Base-by-base conservation (phyloP, 805 yeast genomes). In the Millerozyma acaciae region DNA sequence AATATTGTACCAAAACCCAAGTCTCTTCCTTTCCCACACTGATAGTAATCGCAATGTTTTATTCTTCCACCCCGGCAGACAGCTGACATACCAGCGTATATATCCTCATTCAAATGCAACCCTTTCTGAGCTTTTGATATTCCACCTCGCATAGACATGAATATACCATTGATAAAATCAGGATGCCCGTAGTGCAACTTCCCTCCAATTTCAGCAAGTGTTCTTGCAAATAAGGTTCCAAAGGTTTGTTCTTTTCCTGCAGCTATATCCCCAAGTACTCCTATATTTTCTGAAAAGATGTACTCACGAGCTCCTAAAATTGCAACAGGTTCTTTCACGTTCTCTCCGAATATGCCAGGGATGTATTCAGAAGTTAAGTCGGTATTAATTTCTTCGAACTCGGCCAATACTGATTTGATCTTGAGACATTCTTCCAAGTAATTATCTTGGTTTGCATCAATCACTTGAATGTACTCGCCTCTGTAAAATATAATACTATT, bases 241-340 rank as follows among this genome's bases (percentile, higher is more conserved):
- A 89, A 89, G 1, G 97, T 89, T 60, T 90, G 96, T 54, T 89
- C 97, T 58, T 89, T 89, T 6, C 96, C 96, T 14, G 97, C 97
- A 15, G 97, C 97, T 45, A 89, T 85, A 60, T 89, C 97, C 30
- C 97, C 97, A 26, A 89, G 66, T 8, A 89, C 82, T 38, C 97
- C 97, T 39, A 86, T 78, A 51, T 84, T 84, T 59, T 89, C 97
- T 2, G 95, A 84, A 62, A 90, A 90, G 19, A 90, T 88, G 54
- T 87, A 88, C 54, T 90, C 97, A 48, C 97, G 76, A 1, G 97
- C 96, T 26, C 97, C 97, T 26, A 90, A 73, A 48, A 90, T 88
- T 1, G 97, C 97, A 12, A 90, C 94, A 17, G 69, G 66, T n/a
- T 26, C 32, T 8, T 32, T 26, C 3, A 12, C 9, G 13, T 32